Conservation (phyloP, 768 basidiomycete genomes). For the Suillus hirtellus region DNA sequence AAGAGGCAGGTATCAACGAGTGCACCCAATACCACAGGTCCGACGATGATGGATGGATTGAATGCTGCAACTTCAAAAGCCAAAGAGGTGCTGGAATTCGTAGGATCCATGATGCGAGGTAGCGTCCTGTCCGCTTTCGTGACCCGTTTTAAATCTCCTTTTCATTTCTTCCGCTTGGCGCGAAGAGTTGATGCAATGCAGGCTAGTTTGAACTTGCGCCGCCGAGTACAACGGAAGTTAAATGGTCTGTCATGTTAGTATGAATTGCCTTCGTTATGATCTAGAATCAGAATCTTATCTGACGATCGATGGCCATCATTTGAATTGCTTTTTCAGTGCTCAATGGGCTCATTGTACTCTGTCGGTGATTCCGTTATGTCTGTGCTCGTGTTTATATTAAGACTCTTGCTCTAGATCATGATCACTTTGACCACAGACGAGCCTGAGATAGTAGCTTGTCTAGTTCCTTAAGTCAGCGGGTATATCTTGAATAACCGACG, state of each 20-base stretch:
- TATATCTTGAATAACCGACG: not conserved
- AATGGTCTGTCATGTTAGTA: not conserved
- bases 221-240: not conserved
- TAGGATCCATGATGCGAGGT: not conserved
- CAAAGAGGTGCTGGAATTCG: not conserved
- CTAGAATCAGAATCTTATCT: too few relatives aligned
- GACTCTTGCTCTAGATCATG: not conserved
- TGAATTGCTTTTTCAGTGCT: not conserved
- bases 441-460: not conserved
- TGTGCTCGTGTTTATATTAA: not conserved
- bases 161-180: not conserved
- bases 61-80: not conserved
- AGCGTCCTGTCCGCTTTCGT: not conserved
- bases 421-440: not conserved
- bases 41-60: constrained; percentile 16
- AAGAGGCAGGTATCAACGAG: constrained; percentile 25
- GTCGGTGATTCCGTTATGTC: not conserved
- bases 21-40: constrained; percentile 24
- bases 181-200: not conserved
- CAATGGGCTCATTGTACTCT: not conserved
- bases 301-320: not conserved
- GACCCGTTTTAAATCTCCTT: not conserved
- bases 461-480: not conserved
- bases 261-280: too few relatives aligned
- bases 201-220: not conserved